Evolutionary conservation across 176 grass and related monocot species (phyloP).

Genomic region (Chrysopogon serrulatus): DNA sequence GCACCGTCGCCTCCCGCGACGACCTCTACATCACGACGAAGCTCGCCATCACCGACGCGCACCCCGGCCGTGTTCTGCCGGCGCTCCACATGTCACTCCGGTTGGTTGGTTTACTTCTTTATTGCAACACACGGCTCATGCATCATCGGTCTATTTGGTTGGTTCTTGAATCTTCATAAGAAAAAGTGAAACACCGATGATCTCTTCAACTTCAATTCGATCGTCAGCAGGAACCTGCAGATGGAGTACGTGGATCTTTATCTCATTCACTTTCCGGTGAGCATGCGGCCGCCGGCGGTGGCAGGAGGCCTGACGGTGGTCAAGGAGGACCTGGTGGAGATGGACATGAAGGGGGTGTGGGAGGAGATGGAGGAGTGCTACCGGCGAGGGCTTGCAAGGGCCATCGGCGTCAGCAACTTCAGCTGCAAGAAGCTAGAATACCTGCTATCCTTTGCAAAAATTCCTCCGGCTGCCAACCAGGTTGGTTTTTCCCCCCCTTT

Average conservation of each 20-base stretch:
- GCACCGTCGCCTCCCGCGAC: neutral
- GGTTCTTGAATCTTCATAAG: too few species aligned
- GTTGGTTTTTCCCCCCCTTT: too few species aligned
- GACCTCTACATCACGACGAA: constrained; percentile 42
- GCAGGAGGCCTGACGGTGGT: neutral
- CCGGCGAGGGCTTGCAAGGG: neutral
- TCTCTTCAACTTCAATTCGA: too few species aligned
- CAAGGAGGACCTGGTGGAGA: neutral
- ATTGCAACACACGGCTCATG: too few species aligned
- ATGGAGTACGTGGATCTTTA: constrained; percentile 29
- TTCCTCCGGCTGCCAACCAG: neutral
- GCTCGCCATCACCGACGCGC: constrained; percentile 22
- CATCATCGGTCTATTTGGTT: too few species aligned
- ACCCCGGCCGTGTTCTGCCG: constrained; percentile 16
- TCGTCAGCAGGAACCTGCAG: neutral
- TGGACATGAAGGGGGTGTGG: constrained; percentile 20
- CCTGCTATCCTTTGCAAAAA: neutral
- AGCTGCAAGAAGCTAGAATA: constrained; percentile 20
- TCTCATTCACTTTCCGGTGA: constrained; percentile 8
- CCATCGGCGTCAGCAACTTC: constrained; percentile 25
- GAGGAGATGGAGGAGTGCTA: constrained; percentile 32
- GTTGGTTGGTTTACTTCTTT: too few species aligned
- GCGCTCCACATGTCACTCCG: constrained; percentile 13
- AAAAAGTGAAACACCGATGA: too few species aligned
- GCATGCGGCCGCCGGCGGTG: neutral